phyloP scores from a whole-genome alignment of 352 stramenopile genomes.

The Lagenidium giganteum region DNA sequence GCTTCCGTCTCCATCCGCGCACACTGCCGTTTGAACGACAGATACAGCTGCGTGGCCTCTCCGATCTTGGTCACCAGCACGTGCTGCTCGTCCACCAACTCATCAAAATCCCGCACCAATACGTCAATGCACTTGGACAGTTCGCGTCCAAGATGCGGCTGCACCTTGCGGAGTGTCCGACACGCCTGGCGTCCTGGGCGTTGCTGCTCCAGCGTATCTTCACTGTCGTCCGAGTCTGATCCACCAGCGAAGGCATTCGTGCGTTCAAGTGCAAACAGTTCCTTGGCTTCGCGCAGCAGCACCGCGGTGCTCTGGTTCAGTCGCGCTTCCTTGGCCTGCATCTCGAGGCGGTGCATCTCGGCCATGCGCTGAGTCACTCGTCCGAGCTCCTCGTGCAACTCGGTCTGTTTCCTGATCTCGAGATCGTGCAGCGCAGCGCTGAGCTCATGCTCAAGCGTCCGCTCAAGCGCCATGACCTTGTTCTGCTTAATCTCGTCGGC shows the following conservation, averaged over 20 bases:
- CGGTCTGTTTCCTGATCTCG: too few species aligned
- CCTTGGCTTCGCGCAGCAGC: constrained; percentile 40
- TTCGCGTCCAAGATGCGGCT: constrained; percentile 39
- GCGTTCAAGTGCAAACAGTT: too few species aligned
- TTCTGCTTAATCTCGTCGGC: constrained; percentile 22
- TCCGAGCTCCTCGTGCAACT: constrained; percentile 35
- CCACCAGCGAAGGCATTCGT: background rate
- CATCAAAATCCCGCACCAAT: constrained; percentile 52
- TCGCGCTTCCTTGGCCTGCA: constrained; percentile 33
- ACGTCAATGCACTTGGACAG: constrained; percentile 37
- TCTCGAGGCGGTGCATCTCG: constrained; percentile 23
- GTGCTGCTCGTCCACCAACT: constrained; percentile 43
- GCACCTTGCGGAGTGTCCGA: constrained; percentile 28
- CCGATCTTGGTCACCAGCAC: constrained; percentile 57
- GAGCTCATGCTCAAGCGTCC: constrained; percentile 42
- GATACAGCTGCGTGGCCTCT: constrained; percentile 50
- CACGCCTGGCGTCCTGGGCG: too few species aligned
- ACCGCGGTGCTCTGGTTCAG: constrained; percentile 40
- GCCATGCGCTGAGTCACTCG: constrained; percentile 21
- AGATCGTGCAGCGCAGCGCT: constrained; percentile 25
- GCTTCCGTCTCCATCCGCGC: constrained; percentile 30
- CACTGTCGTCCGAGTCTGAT: constrained; percentile 2
- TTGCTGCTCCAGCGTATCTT: constrained; percentile 11
- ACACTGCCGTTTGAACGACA: constrained; percentile 51
- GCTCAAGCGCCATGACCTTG: constrained; percentile 27